Percentiles rank a stretch among this genome's conserved stretches.
Conservation (phyloP, 2,329 filamentous ascomycete genomes). For the Aulographum hederae region DNA sequence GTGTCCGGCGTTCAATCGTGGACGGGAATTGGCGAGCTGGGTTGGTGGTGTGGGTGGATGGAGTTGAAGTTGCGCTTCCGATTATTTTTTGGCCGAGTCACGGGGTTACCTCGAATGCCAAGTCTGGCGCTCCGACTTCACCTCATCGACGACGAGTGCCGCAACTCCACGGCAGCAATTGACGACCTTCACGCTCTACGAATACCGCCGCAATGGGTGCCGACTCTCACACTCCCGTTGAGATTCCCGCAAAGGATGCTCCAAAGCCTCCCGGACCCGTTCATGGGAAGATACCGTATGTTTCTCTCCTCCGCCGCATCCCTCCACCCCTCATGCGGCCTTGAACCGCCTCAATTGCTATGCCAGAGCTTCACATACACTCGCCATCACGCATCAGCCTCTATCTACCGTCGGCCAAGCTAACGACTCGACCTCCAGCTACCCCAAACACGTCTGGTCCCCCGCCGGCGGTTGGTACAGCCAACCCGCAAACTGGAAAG, state of each 20-base stretch:
- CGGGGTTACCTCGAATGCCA: neutral
- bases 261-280: neutral
- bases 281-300: constrained; percentile 50
- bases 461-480: constrained; percentile 95
- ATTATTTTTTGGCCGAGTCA: neutral
- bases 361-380: constrained; percentile 4
- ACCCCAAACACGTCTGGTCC: constrained; percentile 99
- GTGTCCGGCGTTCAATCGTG: constrained; percentile 1
- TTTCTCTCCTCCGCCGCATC: constrained; percentile 4
- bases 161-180: neutral
- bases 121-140: neutral
- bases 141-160: neutral
- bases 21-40: constrained; percentile 1
- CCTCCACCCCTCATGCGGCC: neutral
- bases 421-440: constrained; percentile 33
- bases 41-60: neutral
- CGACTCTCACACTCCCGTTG: neutral
- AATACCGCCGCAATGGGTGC: neutral
- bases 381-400: no score
- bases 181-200: neutral
- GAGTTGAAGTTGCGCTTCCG: neutral
- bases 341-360: neutral
- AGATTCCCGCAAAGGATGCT: neutral
- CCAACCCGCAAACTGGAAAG: constrained; percentile 87
- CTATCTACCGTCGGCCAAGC: no score